A percentile compares a stretch with the other conserved stretches of the same genome.
Evolutionary conservation across 2,329 filamentous ascomycete species (phyloP).

Genomic region (Calcarisporium arbuscula): DNA sequence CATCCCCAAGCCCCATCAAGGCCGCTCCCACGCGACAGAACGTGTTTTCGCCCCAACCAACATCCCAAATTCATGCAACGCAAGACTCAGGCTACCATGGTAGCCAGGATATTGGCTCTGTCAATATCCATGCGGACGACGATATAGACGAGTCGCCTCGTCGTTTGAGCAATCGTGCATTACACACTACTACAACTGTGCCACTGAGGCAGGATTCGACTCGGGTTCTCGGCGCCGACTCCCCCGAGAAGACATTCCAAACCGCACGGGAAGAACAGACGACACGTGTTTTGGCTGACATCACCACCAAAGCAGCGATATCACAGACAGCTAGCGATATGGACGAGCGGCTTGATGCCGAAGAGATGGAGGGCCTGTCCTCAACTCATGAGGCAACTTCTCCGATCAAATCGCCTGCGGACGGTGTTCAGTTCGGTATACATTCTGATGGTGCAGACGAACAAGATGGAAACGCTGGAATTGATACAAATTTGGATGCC

Average conservation of each 20-base stretch:
- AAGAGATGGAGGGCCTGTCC: no score
- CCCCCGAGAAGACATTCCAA: slow-evolving; percentile 33
- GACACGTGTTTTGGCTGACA: slow-evolving; percentile 13
- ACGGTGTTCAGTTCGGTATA: neutral
- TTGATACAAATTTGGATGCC: slow-evolving; percentile 25
- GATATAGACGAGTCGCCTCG: slow-evolving; percentile 14
- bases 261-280: slow-evolving; percentile 40
- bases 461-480: no score
- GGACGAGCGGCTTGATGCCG: slow-evolving; percentile 9
- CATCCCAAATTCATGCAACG: slow-evolving; percentile 14
- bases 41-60: slow-evolving; percentile 23
- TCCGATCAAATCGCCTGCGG: slow-evolving; percentile 1
- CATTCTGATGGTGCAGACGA: no score
- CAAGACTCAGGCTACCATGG: slow-evolving; percentile 68
- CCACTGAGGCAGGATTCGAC: slow-evolving; percentile 17
- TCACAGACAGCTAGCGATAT: slow-evolving; percentile 5
- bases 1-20: slow-evolving; percentile 27
- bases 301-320: slow-evolving; percentile 2
- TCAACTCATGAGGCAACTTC: neutral
- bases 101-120: slow-evolving; percentile 42
- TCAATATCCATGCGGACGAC: slow-evolving; percentile 16
- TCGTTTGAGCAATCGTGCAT: slow-evolving; percentile 12
- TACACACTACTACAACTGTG: slow-evolving; percentile 11
- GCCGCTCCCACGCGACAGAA: slow-evolving; percentile 22
- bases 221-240: slow-evolving; percentile 20